Percentiles rank a stretch among this genome's conserved stretches.
These are phyloP conservation scores for Ogataea haglerorum DNA, from an alignment of 805 yeast genomes.

Conservation along the genomic window DNA sequence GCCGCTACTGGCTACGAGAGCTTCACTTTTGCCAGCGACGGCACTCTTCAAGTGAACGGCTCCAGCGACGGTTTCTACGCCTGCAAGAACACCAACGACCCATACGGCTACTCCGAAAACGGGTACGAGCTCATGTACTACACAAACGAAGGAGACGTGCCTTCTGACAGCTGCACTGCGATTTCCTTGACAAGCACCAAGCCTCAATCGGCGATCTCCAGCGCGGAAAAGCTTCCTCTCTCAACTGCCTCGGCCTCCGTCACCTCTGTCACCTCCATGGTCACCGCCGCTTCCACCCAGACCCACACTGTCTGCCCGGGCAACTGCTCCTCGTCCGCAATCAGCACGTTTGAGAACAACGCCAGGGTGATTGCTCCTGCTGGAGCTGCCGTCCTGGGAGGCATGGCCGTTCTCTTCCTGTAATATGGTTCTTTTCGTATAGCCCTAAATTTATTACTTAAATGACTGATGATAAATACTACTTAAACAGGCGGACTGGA, in stretches of 20 bases:
- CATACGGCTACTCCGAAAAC: slow-evolving; percentile 37
- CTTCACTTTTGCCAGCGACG: slow-evolving; percentile 19
- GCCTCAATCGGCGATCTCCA: no score
- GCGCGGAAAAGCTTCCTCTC: no score
- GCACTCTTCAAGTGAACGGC: slow-evolving; percentile 31
- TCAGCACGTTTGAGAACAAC: slow-evolving; percentile 10
- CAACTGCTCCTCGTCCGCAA: slow-evolving; percentile 5
- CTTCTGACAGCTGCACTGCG: slow-evolving; percentile 16
- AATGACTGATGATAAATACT: no score
- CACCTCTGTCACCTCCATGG: slow-evolving; percentile 6
- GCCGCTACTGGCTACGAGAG: slow-evolving; percentile 4
- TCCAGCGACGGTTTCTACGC: slow-evolving; percentile 37
- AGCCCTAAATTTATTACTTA: no score
- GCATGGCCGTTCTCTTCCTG: slow-evolving; percentile 14
- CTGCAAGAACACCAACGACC: slow-evolving; percentile 42
- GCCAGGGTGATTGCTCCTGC: neutral
- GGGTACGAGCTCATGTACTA: slow-evolving; percentile 30
- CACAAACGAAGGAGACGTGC: slow-evolving; percentile 13
- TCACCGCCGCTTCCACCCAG: slow-evolving; percentile 3
- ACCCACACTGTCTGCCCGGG: slow-evolving; percentile 1
- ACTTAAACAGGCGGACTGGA: no score
- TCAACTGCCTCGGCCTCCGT: neutral
- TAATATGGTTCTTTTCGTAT: neutral
- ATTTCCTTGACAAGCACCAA: neutral
- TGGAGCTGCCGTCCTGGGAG: slow-evolving; percentile 9